phyloP scores from a whole-genome alignment of 345 rosid species.

The Viola odorata region DNA sequence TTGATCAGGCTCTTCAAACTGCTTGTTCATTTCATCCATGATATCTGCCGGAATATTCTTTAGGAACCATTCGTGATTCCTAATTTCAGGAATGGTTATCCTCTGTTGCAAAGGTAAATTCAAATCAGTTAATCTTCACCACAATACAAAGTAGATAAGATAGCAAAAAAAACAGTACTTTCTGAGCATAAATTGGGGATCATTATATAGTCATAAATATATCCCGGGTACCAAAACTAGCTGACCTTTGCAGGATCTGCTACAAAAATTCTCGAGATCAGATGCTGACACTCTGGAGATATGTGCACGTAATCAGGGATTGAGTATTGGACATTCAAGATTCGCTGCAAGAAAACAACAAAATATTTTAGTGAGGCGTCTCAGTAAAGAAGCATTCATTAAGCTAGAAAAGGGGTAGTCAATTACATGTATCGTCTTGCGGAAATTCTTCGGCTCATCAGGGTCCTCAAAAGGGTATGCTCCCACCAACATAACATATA shows the following conservation, averaged over 20 bases:
- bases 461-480: constrained; percentile 99
- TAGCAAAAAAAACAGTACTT: not conserved
- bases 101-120: constrained; percentile 47
- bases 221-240: too few relatives aligned
- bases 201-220: too few relatives aligned
- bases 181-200: not conserved
- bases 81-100: constrained; percentile 81
- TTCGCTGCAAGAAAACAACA: constrained; percentile 53
- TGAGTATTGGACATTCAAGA: constrained; percentile 87
- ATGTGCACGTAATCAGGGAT: constrained; percentile 91
- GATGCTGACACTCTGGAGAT: constrained; percentile 85
- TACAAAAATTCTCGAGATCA: constrained; percentile 89
- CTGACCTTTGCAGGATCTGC: constrained; percentile 89
- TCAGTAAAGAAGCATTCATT: not conserved
- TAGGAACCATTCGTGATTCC: constrained; percentile 91
- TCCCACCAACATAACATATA: constrained; percentile 96
- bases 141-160: not conserved
- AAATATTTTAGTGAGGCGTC: constrained; percentile 8
- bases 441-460: constrained; percentile 92
- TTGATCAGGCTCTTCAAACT: constrained; percentile 80
- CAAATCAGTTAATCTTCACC: constrained; percentile 6
- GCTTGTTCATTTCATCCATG: constrained; percentile 51
- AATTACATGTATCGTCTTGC: constrained; percentile 81
- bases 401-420: constrained; percentile 4
- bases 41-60: constrained; percentile 89